These are phyloP conservation scores for Apophysomyces sp. DNA, from an alignment of 371 early-diverging fungal genomes.

Conservation along the genomic window DNA sequence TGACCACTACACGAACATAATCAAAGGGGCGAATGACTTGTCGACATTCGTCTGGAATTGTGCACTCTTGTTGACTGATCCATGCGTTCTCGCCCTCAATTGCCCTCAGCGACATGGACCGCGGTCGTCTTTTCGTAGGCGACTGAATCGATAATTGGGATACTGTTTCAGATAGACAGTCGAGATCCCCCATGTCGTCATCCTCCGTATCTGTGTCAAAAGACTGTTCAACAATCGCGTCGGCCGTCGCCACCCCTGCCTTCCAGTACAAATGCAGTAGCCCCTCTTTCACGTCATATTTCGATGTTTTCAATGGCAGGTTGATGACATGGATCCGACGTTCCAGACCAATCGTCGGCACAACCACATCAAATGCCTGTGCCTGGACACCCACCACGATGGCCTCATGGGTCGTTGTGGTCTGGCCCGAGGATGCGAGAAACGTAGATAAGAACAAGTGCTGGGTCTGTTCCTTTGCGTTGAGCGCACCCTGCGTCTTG, in stretches of 20 bases:
- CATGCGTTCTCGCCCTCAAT: slow-evolving; percentile 36
- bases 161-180: not conserved
- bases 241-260: slow-evolving; percentile 33
- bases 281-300: slow-evolving; percentile 36
- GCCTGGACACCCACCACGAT: slow-evolving; percentile 50
- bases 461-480: slow-evolving; percentile 74
- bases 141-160: slow-evolving; percentile 13
- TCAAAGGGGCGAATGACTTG: slow-evolving; percentile 66
- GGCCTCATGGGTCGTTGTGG: slow-evolving; percentile 34
- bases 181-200: slow-evolving; percentile 10
- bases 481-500: slow-evolving; percentile 58
- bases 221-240: slow-evolving; percentile 24
- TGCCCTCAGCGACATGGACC: slow-evolving; percentile 38
- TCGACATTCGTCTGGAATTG: slow-evolving; percentile 35
- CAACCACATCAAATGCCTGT: slow-evolving; percentile 62
- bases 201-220: slow-evolving; percentile 13
- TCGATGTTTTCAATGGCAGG: slow-evolving; percentile 36
- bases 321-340: slow-evolving; percentile 48
- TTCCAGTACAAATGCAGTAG: slow-evolving; percentile 54
- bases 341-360: slow-evolving; percentile 60
- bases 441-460: slow-evolving; percentile 64
- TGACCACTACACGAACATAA: slow-evolving; percentile 60
- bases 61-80: slow-evolving; percentile 35
- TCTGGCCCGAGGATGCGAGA: slow-evolving; percentile 25
- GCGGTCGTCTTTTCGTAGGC: slow-evolving; percentile 17